A percentile compares a stretch with the other conserved stretches of the same genome.
Conservation (phyloP, 441 rosid genomes). For the Melastoma candidum region DNA sequence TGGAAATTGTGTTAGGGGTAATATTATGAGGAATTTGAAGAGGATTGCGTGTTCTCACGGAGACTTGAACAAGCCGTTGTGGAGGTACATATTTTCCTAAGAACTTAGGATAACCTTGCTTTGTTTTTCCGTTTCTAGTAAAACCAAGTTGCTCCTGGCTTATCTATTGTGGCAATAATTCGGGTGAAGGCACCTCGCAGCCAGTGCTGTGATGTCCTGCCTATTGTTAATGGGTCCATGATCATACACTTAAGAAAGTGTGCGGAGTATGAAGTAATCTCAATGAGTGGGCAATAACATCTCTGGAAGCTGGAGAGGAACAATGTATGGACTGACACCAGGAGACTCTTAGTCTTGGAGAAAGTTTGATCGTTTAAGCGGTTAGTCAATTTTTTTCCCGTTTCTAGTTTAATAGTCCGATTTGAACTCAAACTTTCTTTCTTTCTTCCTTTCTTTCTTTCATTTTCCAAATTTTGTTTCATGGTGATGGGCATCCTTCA, state of each 20-base stretch:
- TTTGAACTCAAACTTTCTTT: too few species aligned
- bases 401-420: too few species aligned
- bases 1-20: conserved; percentile 35
- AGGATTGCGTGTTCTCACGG: conserved; percentile 35
- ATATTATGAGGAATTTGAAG: conserved; percentile 36
- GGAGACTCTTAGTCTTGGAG: too few species aligned
- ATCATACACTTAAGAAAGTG: conserved; percentile 54
- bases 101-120: conserved; percentile 1
- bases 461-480: too few species aligned
- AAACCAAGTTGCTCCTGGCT: too few species aligned
- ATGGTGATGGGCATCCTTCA: too few species aligned
- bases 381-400: too few species aligned
- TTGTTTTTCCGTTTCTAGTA: background rate
- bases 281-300: conserved; percentile 39
- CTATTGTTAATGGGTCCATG: conserved; percentile 48
- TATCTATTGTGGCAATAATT: background rate
- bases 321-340: too few species aligned
- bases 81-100: conserved; percentile 36
- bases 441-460: too few species aligned
- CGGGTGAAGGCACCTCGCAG: conserved; percentile 65
- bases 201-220: conserved; percentile 60
- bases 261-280: conserved; percentile 47
- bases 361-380: too few species aligned
- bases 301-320: conserved; percentile 6
- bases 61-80: conserved; percentile 35